A percentile compares a stretch with the other conserved stretches of the same genome.
Evolutionary conservation across 805 yeast species (phyloP).

Genomic region (Ogataea corticis): DNA sequence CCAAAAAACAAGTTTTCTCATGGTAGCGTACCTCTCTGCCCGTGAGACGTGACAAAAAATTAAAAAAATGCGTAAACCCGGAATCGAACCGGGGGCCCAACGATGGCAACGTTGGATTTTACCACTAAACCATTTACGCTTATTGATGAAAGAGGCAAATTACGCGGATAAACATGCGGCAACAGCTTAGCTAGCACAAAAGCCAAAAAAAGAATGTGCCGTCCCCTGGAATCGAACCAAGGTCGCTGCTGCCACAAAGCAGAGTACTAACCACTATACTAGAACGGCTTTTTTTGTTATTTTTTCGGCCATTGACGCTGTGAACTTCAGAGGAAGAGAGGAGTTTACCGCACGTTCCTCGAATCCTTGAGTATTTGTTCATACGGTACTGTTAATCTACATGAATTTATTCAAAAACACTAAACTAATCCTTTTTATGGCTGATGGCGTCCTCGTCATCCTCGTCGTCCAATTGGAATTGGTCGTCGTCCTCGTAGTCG

Average conservation of each 20-base stretch:
- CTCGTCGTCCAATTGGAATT: conserved; percentile 33
- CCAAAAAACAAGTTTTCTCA: too few species aligned
- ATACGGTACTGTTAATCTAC: too few species aligned
- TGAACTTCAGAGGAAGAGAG: too few species aligned
- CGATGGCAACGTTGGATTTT: conserved; percentile 32
- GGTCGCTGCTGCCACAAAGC: conserved; percentile 19
- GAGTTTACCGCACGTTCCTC: too few species aligned
- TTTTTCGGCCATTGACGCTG: too few species aligned
- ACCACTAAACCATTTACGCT: conserved; percentile 32
- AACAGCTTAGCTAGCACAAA: background rate
- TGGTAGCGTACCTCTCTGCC: too few species aligned
- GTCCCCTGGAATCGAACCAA: conserved; percentile 19
- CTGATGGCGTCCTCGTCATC: conserved; percentile 23
- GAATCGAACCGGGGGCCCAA: conserved; percentile 34
- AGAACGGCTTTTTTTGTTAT: conserved; percentile 15
- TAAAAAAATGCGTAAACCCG: conserved; percentile 30
- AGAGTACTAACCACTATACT: conserved; percentile 19
- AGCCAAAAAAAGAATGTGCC: conserved; percentile 5
- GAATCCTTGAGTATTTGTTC: too few species aligned
- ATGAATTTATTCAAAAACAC: background rate
- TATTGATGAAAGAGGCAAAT: background rate
- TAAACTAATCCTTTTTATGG: conserved; percentile 3
- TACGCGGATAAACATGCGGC: background rate
- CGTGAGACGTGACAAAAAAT: too few species aligned
- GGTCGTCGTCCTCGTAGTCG: too few species aligned